These are phyloP conservation scores for Pleurotus salmoneostramineus DNA, from an alignment of 768 basidiomycete genomes.

Conservation along the genomic window DNA sequence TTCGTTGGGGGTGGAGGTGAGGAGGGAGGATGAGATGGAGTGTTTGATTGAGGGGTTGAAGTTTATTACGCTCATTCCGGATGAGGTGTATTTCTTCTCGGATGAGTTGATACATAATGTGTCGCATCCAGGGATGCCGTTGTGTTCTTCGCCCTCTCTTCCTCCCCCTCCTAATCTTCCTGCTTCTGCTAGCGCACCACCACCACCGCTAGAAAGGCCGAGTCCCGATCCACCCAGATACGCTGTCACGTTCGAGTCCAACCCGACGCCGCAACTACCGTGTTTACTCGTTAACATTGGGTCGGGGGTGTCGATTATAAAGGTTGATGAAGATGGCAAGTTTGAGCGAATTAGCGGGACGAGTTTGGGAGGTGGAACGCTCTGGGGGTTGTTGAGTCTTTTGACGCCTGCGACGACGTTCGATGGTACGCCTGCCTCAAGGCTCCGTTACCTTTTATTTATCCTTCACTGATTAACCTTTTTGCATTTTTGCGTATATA, in stretches of 20 bases:
- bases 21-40: slow-evolving; percentile 97
- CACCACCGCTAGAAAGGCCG: slow-evolving; percentile 63
- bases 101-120: slow-evolving; percentile 87
- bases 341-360: slow-evolving; percentile 98
- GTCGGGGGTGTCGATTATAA: slow-evolving; percentile 95
- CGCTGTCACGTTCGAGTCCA: slow-evolving; percentile 81
- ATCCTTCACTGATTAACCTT: background rate
- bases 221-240: slow-evolving; percentile 89
- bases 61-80: slow-evolving; percentile 93
- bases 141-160: slow-evolving; percentile 13
- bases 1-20: slow-evolving; percentile 79
- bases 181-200: slow-evolving; percentile 10
- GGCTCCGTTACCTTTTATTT: background rate
- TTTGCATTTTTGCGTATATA: slow-evolving; percentile 22
- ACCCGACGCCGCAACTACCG: slow-evolving; percentile 85
- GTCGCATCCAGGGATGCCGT: slow-evolving; percentile 24
- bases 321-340: slow-evolving; percentile 90
- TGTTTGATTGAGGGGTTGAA: slow-evolving; percentile 94
- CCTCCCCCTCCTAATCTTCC: slow-evolving; percentile 4
- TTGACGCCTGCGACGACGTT: slow-evolving; percentile 94
- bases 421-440: slow-evolving; percentile 68
- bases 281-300: slow-evolving; percentile 98
- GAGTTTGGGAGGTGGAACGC: slow-evolving; percentile 92
- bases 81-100: slow-evolving; percentile 98
- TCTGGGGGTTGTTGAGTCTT: slow-evolving; percentile 94